phyloP scores from a whole-genome alignment of 768 basidiomycete species.

The Cystofilobasidium ferigula region DNA sequence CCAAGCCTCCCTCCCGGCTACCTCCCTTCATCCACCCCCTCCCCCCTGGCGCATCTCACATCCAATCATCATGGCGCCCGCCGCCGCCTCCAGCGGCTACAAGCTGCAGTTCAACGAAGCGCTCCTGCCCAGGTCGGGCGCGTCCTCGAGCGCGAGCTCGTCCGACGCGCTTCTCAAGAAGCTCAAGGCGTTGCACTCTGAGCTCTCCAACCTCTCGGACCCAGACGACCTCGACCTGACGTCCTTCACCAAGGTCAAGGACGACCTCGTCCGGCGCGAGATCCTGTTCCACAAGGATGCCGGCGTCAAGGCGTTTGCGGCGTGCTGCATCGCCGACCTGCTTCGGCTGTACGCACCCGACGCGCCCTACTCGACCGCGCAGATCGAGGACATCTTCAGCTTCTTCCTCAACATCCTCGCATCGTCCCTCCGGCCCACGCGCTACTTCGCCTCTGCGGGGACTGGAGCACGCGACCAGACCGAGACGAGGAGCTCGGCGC shows the following conservation, averaged over 20 bases:
- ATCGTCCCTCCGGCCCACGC: conserved; percentile 30
- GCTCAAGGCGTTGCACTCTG: conserved; percentile 49
- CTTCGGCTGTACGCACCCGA: conserved; percentile 90
- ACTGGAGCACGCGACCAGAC: not conserved
- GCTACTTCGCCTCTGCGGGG: not conserved
- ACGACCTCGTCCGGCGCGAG: conserved; percentile 66
- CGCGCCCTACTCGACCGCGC: conserved; percentile 79
- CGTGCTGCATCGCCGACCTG: conserved; percentile 88
- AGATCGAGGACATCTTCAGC: conserved; percentile 68
- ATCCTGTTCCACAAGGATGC: conserved; percentile 89
- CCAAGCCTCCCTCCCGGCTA: too few relatives aligned
- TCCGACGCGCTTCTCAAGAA: conserved; percentile 75
- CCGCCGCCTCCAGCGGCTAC: not conserved
- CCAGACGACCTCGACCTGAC: conserved; percentile 70
- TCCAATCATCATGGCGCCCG: too few relatives aligned
- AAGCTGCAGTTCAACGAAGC: conserved; percentile 62
- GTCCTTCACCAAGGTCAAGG: conserved; percentile 58
- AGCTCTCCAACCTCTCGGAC: conserved; percentile 53
- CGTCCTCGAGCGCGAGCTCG: not conserved
- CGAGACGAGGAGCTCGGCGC: not conserved
- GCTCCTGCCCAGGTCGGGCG: conserved; percentile 43
- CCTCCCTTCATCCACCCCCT: too few relatives aligned
- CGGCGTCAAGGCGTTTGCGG: conserved; percentile 87
- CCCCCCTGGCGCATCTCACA: not conserved
- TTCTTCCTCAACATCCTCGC: conserved; percentile 84